Evolutionary conservation across 352 stramenopile species (phyloP), one percentile per base, ranked within the genome.

Genomic region (Globisporangium orthogonon): DNA sequence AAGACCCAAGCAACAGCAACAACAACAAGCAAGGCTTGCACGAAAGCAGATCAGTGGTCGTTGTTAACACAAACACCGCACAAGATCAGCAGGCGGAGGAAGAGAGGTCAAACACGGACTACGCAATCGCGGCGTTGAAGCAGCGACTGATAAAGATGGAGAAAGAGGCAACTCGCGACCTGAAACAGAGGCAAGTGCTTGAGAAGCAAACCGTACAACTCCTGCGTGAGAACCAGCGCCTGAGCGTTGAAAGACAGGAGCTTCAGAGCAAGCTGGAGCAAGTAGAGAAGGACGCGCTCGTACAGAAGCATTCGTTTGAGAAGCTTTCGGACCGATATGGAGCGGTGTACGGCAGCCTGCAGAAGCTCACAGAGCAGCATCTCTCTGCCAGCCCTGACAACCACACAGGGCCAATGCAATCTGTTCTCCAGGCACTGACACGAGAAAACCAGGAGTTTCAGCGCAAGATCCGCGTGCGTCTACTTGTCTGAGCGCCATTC

Each of bases 371-470:
- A 2, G 74, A 86, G 28, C 67, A 70, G 14, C 62, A 67, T 18
- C 67, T 70, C 44, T 59, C 50, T 11, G 39, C 39, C 7, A 48
- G 31, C 4, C 49, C 63, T 15, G 63, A 64, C 33, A 56, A 56
- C 47, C 30, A 67, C 54, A 54, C 54, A 2, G 47, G 33, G 1
- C 53, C 66, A 2, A 46, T 75, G 23, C 78, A 91, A 9, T 67
- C 62, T 6, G 69, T 83, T 2, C 54, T 91, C 2, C 73, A 87
- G 35, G 72, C 70, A 1, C 69, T 91, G 13, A 66, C 74, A n/a
- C 67, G 70, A 14, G 78, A 91, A 54, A 91, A 89, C 48, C 78
- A 89, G 31, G 78, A 89, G 29, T 73, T 84, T 7, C 61, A 83
- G 1, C 75, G 78, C 23, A 87, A 88, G 52, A 61, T 89, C 6